phyloP scores from a whole-genome alignment of 768 basidiomycete species.

The Calocybe gangraenosa region DNA sequence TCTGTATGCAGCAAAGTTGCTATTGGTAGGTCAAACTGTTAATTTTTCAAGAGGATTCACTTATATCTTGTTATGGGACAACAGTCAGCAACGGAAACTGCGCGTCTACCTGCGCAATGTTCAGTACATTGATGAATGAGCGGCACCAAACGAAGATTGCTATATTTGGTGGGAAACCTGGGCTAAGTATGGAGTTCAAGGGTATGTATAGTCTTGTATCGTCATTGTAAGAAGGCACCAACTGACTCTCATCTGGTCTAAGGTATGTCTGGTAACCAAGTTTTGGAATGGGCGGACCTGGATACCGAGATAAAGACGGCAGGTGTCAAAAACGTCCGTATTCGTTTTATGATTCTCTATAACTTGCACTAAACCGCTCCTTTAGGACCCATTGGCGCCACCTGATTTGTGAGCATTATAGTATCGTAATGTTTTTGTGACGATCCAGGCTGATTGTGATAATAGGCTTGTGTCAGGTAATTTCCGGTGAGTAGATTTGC shows the following conservation, averaged over 20 bases:
- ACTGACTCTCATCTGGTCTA: neutral
- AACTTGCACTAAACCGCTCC: neutral
- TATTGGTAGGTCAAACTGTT: slow-evolving; percentile 31
- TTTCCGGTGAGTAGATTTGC: slow-evolving; percentile 29
- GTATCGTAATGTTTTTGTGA: neutral
- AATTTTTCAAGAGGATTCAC: neutral
- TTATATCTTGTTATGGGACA: neutral
- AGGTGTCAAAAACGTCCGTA: slow-evolving; percentile 41
- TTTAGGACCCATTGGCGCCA: slow-evolving; percentile 37
- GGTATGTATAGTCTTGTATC: slow-evolving; percentile 20
- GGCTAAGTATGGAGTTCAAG: slow-evolving; percentile 46
- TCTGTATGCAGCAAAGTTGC: slow-evolving; percentile 35
- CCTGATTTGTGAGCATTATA: slow-evolving; percentile 35
- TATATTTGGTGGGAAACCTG: slow-evolving; percentile 55
- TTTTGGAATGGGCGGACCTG: slow-evolving; percentile 56
- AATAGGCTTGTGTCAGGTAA: slow-evolving; percentile 38
- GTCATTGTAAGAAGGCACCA: too few relatives aligned
- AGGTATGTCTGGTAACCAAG: slow-evolving; percentile 62
- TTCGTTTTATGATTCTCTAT: neutral
- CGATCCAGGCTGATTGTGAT: neutral
- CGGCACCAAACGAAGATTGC: slow-evolving; percentile 47
- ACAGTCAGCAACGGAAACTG: slow-evolving; percentile 43
- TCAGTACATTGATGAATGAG: slow-evolving; percentile 59
- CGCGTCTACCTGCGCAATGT: slow-evolving; percentile 62
- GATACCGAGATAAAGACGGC: slow-evolving; percentile 60